A percentile compares a stretch with the other conserved stretches of the same genome.
Conservation (phyloP, 2,329 filamentous ascomycete species). For the Tolypocladium amazonense region DNA sequence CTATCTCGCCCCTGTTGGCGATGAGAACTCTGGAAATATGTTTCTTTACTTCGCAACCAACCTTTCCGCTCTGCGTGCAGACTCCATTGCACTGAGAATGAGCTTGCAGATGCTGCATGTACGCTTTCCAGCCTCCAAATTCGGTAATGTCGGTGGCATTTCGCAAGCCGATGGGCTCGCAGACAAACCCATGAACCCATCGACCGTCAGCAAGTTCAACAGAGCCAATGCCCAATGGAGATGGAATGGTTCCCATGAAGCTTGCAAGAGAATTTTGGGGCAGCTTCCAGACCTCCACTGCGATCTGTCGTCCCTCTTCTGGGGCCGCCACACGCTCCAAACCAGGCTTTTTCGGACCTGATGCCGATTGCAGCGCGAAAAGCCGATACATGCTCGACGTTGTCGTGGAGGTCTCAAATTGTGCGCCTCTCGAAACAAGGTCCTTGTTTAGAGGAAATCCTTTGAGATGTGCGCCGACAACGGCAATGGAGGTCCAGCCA, state of each 20-base stretch:
- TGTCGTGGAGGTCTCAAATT: constrained; percentile 11
- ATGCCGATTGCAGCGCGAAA: constrained; percentile 12
- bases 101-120: constrained; percentile 5
- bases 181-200: constrained; percentile 26
- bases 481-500: constrained; percentile 13
- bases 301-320: constrained; percentile 15
- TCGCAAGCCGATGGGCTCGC: constrained; percentile 21
- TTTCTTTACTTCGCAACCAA: not conserved
- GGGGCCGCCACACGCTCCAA: constrained; percentile 13
- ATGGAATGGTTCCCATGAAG: constrained; percentile 20
- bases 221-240: constrained; percentile 23
- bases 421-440: constrained; percentile 17
- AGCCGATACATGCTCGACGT: constrained; percentile 20
- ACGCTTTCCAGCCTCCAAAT: constrained; percentile 20
- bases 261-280: constrained; percentile 16
- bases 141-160: constrained; percentile 19
- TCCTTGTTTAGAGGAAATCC: constrained; percentile 24
- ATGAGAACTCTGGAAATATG: constrained; percentile 38
- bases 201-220: constrained; percentile 21
- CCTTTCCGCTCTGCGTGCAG: not conserved
- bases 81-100: constrained; percentile 1
- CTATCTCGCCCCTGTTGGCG: constrained; percentile 67
- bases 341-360: constrained; percentile 17
- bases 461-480: constrained; percentile 23
- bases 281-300: constrained; percentile 24